Evolutionary conservation across 495 filamentous ascomycete species (phyloP).

Genomic region (Diplogelasinospora grovesii): DNA sequence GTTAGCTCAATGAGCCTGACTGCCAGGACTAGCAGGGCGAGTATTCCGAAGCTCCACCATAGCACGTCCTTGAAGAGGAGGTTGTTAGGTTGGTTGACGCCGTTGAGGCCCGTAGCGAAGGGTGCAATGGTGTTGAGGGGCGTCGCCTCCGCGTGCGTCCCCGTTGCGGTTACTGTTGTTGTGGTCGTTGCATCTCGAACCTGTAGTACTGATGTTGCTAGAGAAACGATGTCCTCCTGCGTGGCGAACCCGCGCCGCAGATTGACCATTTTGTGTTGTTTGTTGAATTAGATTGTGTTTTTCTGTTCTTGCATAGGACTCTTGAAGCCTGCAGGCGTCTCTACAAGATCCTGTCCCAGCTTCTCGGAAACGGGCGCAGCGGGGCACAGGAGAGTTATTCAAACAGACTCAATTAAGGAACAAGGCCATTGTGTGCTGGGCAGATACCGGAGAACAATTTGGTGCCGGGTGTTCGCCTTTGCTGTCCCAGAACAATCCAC

Average conservation of each 20-base stretch:
- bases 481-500: background rate
- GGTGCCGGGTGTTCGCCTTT: slow-evolving; percentile 2
- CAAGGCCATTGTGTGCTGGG: background rate
- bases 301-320: no score
- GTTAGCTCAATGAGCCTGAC: slow-evolving; percentile 39
- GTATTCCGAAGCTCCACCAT: slow-evolving; percentile 44
- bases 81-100: slow-evolving; percentile 45
- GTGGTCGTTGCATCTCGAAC: slow-evolving; percentile 4
- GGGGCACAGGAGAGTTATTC: no score
- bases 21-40: slow-evolving; percentile 38
- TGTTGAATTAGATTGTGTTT: no score
- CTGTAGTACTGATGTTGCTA: slow-evolving; percentile 9
- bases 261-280: slow-evolving; percentile 20
- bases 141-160: slow-evolving; percentile 1
- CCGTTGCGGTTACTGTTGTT: slow-evolving; percentile 4
- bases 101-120: slow-evolving; percentile 42
- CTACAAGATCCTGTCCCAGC: no score
- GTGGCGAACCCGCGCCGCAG: slow-evolving; percentile 18
- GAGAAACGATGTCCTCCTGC: slow-evolving; percentile 4
- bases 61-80: slow-evolving; percentile 39
- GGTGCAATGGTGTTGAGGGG: slow-evolving; percentile 36
- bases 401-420: no score
- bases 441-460: background rate
- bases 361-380: no score
- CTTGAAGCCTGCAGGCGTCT: no score